Evolutionary conservation across 2,329 filamentous ascomycete genomes (phyloP).

Genomic region (Rutstroemia sp.): DNA sequence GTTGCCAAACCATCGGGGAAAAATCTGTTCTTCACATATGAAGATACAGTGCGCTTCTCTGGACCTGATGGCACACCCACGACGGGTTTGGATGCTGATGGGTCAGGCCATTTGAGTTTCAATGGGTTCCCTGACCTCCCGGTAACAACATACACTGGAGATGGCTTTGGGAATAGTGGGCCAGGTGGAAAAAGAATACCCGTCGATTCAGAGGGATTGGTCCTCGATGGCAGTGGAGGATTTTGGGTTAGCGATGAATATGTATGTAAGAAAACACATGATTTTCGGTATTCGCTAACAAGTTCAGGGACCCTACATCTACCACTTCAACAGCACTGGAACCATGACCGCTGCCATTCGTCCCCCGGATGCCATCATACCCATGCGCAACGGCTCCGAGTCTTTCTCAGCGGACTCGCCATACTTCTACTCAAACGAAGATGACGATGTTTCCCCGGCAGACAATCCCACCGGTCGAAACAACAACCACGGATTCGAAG

Average conservation of each 20-base stretch:
- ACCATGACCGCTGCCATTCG: constrained; percentile 55
- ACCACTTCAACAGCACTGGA: constrained; percentile 52
- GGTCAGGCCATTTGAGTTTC: constrained; percentile 44
- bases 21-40: constrained; percentile 55
- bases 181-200: constrained; percentile 51
- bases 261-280: not conserved
- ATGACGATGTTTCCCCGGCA: constrained; percentile 41
- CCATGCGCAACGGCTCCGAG: constrained; percentile 51
- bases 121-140: constrained; percentile 55
- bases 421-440: constrained; percentile 44
- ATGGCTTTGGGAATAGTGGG: constrained; percentile 58
- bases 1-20: constrained; percentile 44
- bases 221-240: constrained; percentile 48
- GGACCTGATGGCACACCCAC: constrained; percentile 54
- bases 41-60: constrained; percentile 57
- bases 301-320: constrained; percentile 52
- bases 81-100: constrained; percentile 57
- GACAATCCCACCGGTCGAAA: constrained; percentile 54
- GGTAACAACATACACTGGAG: constrained; percentile 53
- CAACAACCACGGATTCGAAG: constrained; percentile 74
- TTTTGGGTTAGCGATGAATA: constrained; percentile 65
- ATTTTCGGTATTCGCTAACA: not conserved
- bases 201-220: constrained; percentile 60
- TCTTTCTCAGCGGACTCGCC: constrained; percentile 59
- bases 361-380: constrained; percentile 57